Evolutionary conservation across 225 moss, liverwort and hornwort genomes (phyloP).

Genomic region (Antitrichia curtipendula): DNA sequence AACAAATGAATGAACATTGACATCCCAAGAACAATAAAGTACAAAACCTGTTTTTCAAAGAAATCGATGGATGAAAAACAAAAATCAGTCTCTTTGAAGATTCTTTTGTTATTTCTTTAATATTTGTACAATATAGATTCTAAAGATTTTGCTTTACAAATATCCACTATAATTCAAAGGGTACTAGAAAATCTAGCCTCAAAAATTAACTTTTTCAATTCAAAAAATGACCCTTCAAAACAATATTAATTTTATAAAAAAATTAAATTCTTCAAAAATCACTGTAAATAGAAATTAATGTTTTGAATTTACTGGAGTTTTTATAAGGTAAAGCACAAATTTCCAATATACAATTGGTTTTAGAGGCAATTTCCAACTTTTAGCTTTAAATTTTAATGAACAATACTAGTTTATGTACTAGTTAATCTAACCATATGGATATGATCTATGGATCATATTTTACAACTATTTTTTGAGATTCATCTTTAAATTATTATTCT

Average conservation of each 20-base stretch:
- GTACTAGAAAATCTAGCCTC: accelerated
- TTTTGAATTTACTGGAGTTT: background rate
- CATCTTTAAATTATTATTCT: too few relatives aligned
- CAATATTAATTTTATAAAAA: background rate
- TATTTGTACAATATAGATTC: background rate
- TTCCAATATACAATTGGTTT: background rate
- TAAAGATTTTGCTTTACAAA: background rate
- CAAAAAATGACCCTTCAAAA: background rate
- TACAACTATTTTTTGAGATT: too few relatives aligned
- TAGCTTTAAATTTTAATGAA: background rate
- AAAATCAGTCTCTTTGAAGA: background rate
- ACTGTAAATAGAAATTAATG: background rate
- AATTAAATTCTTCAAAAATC: background rate
- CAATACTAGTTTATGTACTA: background rate
- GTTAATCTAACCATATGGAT: background rate
- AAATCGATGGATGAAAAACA: too few relatives aligned
- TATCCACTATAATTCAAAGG: background rate
- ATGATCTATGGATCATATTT: background rate
- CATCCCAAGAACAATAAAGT: too few relatives aligned
- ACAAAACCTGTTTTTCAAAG: too few relatives aligned
- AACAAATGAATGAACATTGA: too few relatives aligned
- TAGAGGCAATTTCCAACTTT: background rate
- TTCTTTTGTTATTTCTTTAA: background rate
- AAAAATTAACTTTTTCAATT: background rate
- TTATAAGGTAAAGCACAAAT: background rate